phyloP scores from a whole-genome alignment of 2,329 filamentous ascomycete species.

The Calycina herbarum region DNA sequence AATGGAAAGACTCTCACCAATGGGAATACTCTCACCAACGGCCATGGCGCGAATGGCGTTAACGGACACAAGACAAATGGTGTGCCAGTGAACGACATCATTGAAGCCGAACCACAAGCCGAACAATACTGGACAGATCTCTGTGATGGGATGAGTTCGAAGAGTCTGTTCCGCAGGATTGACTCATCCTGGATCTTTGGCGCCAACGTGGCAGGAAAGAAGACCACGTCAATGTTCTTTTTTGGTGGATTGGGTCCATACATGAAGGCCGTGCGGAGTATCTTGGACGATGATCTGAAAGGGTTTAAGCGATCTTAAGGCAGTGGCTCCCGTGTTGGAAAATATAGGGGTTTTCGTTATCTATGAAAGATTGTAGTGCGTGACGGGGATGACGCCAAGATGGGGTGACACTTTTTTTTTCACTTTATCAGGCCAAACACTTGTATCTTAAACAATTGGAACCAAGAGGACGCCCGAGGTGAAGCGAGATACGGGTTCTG shows the following conservation, averaged over 20 bases:
- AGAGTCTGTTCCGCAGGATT: conserved; percentile 32
- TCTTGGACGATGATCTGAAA: conserved; percentile 14
- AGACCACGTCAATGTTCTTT: conserved; percentile 15
- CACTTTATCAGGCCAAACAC: no score
- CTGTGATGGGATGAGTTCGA: conserved; percentile 31
- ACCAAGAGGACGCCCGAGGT: no score
- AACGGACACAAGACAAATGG: conserved; percentile 12
- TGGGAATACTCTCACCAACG: no score
- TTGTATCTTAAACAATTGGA: no score
- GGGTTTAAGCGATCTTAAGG: conserved; percentile 28
- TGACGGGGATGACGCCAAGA: no score
- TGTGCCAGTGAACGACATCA: conserved; percentile 13
- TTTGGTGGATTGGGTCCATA: conserved; percentile 20
- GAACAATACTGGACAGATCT: conserved; percentile 32
- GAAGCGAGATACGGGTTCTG: no score
- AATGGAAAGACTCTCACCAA: no score
- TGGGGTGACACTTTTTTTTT: no score
- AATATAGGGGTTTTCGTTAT: not conserved
- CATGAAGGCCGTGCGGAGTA: conserved; percentile 36
- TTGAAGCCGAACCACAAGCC: conserved; percentile 34
- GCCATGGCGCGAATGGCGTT: not conserved
- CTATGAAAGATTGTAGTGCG: not conserved
- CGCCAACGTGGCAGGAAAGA: conserved; percentile 25
- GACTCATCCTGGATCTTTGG: conserved; percentile 37
- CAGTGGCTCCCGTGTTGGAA: not conserved